Percentiles rank a stretch among this genome's conserved stretches.
Evolutionary conservation across 495 filamentous ascomycete genomes (phyloP).

Genomic region (Oidiodendron maius): DNA sequence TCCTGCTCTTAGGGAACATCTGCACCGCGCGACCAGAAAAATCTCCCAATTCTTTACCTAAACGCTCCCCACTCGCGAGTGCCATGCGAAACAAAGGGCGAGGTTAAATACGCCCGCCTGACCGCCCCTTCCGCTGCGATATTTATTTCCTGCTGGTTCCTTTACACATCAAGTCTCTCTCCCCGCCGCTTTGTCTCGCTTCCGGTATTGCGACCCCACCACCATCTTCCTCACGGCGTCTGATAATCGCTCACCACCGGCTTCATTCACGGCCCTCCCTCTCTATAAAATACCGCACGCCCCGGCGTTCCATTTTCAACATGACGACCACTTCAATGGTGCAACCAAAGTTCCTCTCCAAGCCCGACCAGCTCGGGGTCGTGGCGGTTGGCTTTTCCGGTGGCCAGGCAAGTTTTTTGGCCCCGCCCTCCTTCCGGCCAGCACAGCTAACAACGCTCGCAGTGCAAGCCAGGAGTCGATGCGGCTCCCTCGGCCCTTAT

Average conservation of each 20-base stretch:
- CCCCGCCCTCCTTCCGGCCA: conserved; percentile 1
- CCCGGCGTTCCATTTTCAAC: neutral
- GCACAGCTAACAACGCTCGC: conserved; percentile 14
- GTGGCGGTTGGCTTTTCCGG: conserved; percentile 97
- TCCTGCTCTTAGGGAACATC: conserved; percentile 7
- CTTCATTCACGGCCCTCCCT: neutral
- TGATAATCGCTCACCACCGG: neutral
- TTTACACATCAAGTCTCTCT: neutral
- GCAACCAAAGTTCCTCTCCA: conserved; percentile 73
- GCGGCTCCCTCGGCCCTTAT: conserved; percentile 89
- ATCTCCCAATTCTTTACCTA: too few species aligned
- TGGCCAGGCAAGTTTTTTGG: conserved; percentile 67
- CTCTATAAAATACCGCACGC: neutral
- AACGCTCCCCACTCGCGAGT: too few species aligned
- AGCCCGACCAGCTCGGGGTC: conserved; percentile 74
- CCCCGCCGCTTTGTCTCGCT: conserved; percentile 1
- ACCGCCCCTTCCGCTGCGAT: neutral
- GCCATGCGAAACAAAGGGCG: too few species aligned
- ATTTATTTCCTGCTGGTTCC: too few species aligned
- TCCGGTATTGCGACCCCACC: conserved; percentile 1
- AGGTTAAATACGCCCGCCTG: neutral
- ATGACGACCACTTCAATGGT: conserved; percentile 71
- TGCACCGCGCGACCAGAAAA: too few species aligned
- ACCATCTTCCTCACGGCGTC: neutral
- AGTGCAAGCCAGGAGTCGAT: conserved; percentile 92